These are phyloP conservation scores for Wickerhamiella azyma DNA, from an alignment of 805 yeast genomes.

Conservation along the genomic window DNA sequence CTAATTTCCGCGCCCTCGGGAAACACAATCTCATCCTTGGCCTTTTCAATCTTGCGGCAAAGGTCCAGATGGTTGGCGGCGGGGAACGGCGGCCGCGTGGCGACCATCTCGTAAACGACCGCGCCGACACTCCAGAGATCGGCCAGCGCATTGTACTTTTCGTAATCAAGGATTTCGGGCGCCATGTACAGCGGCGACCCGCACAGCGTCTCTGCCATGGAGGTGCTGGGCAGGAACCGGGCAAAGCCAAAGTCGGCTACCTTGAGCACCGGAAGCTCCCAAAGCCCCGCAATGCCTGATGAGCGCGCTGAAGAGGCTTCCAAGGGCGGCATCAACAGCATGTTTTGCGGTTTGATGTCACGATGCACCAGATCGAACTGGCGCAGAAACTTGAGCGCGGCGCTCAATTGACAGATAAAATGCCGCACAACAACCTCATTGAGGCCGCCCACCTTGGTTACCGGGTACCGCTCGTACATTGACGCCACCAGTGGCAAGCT, in stretches of 20 bases:
- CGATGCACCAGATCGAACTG: conserved; percentile 80
- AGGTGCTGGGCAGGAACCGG: conserved; percentile 78
- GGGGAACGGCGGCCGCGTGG: conserved; percentile 91
- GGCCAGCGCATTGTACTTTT: conserved; percentile 93
- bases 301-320: conserved; percentile 48
- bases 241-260: conserved; percentile 98
- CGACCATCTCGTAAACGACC: conserved; percentile 86
- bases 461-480: conserved; percentile 68
- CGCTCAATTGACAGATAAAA: conserved; percentile 72
- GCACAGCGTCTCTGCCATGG: conserved; percentile 93
- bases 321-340: conserved; percentile 66
- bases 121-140: conserved; percentile 98
- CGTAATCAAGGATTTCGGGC: conserved; percentile 87
- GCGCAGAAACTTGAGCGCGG: conserved; percentile 72
- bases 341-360: conserved; percentile 89
- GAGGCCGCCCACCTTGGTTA: conserved; percentile 66
- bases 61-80: conserved; percentile 90
- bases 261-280: conserved; percentile 82
- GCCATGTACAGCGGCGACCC: conserved; percentile 99
- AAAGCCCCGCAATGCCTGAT: conserved; percentile 54
- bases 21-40: conserved; percentile 64
- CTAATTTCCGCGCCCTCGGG: conserved; percentile 58
- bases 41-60: conserved; percentile 68
- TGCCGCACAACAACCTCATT: conserved; percentile 68
- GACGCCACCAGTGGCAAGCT: conserved; percentile 70